Evolutionary conservation across 768 basidiomycete genomes (phyloP).

Genomic region (Pleurotus salmoneostramineus): DNA sequence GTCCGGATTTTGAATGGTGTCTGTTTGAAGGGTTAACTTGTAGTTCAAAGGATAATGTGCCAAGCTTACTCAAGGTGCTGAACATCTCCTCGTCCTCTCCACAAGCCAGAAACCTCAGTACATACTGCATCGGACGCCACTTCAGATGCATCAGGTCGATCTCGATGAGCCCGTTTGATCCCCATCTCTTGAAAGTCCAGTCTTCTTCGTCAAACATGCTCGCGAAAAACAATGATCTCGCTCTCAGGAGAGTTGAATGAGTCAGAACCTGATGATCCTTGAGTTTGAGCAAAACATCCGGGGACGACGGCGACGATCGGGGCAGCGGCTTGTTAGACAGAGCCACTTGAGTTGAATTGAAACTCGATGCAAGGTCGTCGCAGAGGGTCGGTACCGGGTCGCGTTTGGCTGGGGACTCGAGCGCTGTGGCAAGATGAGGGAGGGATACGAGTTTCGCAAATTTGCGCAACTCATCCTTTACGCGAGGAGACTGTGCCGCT

Average conservation of each 20-base stretch:
- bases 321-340: constrained; percentile 5
- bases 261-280: constrained; percentile 60
- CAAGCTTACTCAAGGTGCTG: constrained; percentile 55
- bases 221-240: constrained; percentile 80
- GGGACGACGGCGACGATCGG: constrained; percentile 28
- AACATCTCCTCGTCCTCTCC: constrained; percentile 70
- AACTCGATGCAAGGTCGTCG: constrained; percentile 35
- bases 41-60: background rate
- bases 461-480: constrained; percentile 60
- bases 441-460: constrained; percentile 62
- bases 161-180: constrained; percentile 44
- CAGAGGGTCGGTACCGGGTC: constrained; percentile 43
- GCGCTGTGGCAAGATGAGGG: constrained; percentile 42
- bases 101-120: constrained; percentile 74
- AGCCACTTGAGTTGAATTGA: background rate
- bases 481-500: constrained; percentile 36
- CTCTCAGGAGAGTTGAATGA: constrained; percentile 76
- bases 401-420: constrained; percentile 62
- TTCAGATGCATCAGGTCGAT: constrained; percentile 69
- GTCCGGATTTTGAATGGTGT: constrained; percentile 62
- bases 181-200: constrained; percentile 72
- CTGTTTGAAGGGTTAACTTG: constrained; percentile 27
- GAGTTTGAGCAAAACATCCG: constrained; percentile 73
- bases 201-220: constrained; percentile 78
- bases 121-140: constrained; percentile 73